Percentiles rank a stretch among this genome's conserved stretches.
Conservation (phyloP, 495 filamentous ascomycete species). For the Amniculicola lignicola region DNA sequence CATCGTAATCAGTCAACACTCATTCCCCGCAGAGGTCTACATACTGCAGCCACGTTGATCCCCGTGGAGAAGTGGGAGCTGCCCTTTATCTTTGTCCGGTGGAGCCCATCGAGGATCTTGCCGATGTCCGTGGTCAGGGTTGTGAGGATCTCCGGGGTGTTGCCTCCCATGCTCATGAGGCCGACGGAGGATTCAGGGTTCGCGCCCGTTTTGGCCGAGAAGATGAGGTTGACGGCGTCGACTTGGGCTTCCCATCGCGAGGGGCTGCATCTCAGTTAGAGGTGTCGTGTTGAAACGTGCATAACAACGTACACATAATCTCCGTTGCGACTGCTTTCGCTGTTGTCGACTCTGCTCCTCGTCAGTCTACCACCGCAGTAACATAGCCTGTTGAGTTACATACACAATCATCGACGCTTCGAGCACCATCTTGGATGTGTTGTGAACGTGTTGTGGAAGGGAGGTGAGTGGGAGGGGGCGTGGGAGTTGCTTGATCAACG, state of each 20-base stretch:
- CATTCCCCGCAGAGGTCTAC: not conserved
- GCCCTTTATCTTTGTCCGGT: constrained; percentile 90
- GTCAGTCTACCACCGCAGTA: constrained; percentile 28
- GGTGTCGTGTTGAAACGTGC: not conserved
- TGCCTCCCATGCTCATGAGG: constrained; percentile 97
- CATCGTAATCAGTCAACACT: not conserved
- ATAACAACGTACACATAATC: constrained; percentile 72
- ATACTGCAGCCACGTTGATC: constrained; percentile 89
- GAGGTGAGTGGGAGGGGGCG: not conserved
- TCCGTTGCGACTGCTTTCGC: constrained; percentile 94
- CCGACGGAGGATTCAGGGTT: constrained; percentile 97
- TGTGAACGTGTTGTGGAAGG: too few species aligned
- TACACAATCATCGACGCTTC: constrained; percentile 76
- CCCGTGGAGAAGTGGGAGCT: constrained; percentile 81
- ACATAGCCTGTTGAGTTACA: constrained; percentile 34
- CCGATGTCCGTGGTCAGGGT: constrained; percentile 94
- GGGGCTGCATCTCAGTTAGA: constrained; percentile 52
- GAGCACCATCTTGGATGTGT: constrained; percentile 56
- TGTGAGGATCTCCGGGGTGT: constrained; percentile 91
- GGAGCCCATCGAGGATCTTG: constrained; percentile 88
- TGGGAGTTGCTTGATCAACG: not conserved
- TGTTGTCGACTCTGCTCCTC: constrained; percentile 80
- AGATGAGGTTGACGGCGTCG: constrained; percentile 92
- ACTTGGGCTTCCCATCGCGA: constrained; percentile 93
- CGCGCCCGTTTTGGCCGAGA: constrained; percentile 86